A percentile compares a stretch with the other conserved stretches of the same genome.
These are phyloP conservation scores for Clonostachys byssicola DNA, from an alignment of 2,329 filamentous ascomycete species.

Conservation along the genomic window DNA sequence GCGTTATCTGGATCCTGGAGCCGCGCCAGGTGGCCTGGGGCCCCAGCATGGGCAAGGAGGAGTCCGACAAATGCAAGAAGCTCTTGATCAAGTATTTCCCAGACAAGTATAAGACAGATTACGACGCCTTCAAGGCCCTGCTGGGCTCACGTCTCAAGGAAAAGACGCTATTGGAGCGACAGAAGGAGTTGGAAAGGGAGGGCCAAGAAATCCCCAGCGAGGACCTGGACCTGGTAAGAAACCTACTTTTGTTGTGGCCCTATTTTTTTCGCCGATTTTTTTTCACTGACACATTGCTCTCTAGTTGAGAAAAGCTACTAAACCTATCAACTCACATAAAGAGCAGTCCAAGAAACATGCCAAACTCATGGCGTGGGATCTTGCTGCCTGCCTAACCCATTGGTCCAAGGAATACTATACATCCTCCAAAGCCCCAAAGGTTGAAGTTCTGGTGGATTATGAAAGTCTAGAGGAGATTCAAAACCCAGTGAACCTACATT, in stretches of 20 bases:
- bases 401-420: constrained; percentile 4
- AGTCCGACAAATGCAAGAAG: constrained; percentile 6
- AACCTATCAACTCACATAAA: too few relatives aligned
- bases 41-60: constrained; percentile 7
- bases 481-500: constrained; percentile 45
- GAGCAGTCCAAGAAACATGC: constrained; percentile 3
- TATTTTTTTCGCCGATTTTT: too few relatives aligned
- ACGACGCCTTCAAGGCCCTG: constrained; percentile 9
- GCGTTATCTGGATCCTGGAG: constrained; percentile 14
- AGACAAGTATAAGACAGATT: background rate
- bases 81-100: constrained; percentile 10
- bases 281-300: too few relatives aligned
- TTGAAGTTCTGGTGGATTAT: constrained; percentile 27
- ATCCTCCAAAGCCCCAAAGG: background rate
- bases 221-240: background rate
- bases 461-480: constrained; percentile 29
- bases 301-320: too few relatives aligned
- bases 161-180: background rate
- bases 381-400: constrained; percentile 8
- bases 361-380: constrained; percentile 11
- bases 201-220: background rate
- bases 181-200: constrained; percentile 4
- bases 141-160: constrained; percentile 11
- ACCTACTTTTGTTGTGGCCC: too few relatives aligned
- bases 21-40: constrained; percentile 14